A percentile compares a stretch with the other conserved stretches of the same genome.
phyloP scores from a whole-genome alignment of 1,284 basidiomycete species.

The Ganoderma multipileum region DNA sequence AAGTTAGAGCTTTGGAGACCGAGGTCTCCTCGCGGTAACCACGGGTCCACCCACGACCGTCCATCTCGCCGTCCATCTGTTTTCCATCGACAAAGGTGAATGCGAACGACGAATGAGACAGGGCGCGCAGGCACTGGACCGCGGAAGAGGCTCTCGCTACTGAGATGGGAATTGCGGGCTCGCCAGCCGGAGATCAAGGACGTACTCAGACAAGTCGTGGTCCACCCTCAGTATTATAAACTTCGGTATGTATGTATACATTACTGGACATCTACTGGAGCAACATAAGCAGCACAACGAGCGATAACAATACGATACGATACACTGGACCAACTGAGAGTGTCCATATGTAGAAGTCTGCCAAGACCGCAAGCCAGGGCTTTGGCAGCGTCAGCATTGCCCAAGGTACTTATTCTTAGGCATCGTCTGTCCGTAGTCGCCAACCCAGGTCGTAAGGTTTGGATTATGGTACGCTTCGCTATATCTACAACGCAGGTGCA shows the following conservation, averaged over 20 bases:
- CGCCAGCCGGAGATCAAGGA: too few relatives aligned
- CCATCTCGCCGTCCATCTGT: too few relatives aligned
- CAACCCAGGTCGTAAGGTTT: conserved; percentile 47
- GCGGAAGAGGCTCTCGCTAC: too few relatives aligned
- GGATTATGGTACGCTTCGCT: conserved; percentile 46
- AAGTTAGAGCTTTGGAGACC: too few relatives aligned
- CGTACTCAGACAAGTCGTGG: too few relatives aligned
- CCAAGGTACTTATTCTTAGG: conserved; percentile 40
- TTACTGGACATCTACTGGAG: not conserved
- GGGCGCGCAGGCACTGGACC: too few relatives aligned
- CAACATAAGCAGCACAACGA: not conserved
- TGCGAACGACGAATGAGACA: too few relatives aligned
- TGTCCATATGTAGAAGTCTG: not conserved
- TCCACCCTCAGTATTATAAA: too few relatives aligned
- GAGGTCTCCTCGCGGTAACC: too few relatives aligned
- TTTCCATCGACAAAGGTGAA: too few relatives aligned
- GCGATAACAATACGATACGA: not conserved
- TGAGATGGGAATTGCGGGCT: too few relatives aligned
- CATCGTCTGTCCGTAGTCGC: conserved; percentile 42
- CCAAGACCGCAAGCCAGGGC: not conserved
- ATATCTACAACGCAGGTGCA: conserved; percentile 29
- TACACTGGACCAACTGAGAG: not conserved
- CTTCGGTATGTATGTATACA: not conserved
- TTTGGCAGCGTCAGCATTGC: not conserved
- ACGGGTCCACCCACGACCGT: too few relatives aligned